Base-by-base conservation (phyloP, 495 filamentous ascomycete genomes). In the Cenococcum geophilum region DNA sequence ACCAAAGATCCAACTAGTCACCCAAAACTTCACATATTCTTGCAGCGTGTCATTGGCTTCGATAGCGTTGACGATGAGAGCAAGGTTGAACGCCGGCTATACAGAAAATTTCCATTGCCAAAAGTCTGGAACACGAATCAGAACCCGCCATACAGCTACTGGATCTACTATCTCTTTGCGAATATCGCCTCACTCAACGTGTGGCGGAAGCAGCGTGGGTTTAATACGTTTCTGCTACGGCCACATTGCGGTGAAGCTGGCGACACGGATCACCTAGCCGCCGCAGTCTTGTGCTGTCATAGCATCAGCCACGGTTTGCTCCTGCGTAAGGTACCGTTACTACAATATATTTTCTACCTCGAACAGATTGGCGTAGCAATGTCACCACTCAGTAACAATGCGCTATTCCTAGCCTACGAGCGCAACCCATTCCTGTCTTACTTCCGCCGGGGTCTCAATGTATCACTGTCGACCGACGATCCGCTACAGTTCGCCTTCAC, bases 21-120 rank as follows among this genome's bases (percentile, higher is more conserved):
- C 70, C 89, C 89, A 5, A 95, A 98, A 71, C 83, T 98, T 27
- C 93, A 98, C 72, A 77, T 97, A 16, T 97, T 98, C 74, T 71
- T 98, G 40, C 92, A 97, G 73, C 81, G 95, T 49, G 95, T 98
- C 16, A 87, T 98, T 68, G 93, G 93, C 10, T 92, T 98, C 68
- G 93, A 98, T 70, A 95, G 89, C 73, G 93, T 98, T 48, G 93
- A 98, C 71, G 93, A 98, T 68, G 93, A 98, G 75, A 97, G 92
- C 78, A 98, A 98, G 76, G 79, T 87, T 11, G 93, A 98, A 72
- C 86, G 92, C 16, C 85, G 93, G 25, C 79, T 96, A 14, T 96
- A 90, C 72, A 86, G 83, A 63, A 98, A 98, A 71, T 98, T 95
- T 58, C 95, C 95, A 5, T 84, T 92, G 6, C 92, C 93, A 1